These are phyloP conservation scores for Yamadazyma sp. DNA, from an alignment of 1,139 yeast genomes.

Conservation along the genomic window DNA sequence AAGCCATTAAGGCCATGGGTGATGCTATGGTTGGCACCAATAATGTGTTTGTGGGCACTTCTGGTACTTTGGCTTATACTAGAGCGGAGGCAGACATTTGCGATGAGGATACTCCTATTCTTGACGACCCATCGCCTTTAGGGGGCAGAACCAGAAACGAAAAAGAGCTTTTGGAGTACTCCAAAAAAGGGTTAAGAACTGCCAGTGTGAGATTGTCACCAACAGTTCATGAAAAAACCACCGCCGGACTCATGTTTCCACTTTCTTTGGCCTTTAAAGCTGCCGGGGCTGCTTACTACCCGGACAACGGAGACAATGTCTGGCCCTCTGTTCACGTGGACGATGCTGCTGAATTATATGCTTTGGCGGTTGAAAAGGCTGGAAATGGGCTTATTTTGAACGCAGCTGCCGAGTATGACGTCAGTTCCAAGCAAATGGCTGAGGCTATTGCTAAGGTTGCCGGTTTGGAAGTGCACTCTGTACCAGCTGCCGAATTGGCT, in stretches of 20 bases:
- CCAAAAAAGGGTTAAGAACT: conserved; percentile 20
- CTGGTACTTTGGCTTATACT: conserved; percentile 11
- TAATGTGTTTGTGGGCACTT: conserved; percentile 19
- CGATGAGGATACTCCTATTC: conserved; percentile 14
- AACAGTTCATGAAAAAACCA: conserved; percentile 26
- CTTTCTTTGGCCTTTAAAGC: conserved; percentile 14
- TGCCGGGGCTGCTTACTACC: conserved; percentile 17
- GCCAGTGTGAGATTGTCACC: conserved; percentile 24
- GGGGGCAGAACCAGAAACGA: conserved; percentile 9
- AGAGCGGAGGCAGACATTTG: background rate
- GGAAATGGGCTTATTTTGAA: conserved; percentile 22
- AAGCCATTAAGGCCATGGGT: conserved; percentile 19
- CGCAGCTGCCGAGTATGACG: conserved; percentile 19
- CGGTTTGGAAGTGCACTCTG: conserved; percentile 13
- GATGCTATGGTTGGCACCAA: conserved; percentile 20
- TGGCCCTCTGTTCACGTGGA: conserved; percentile 30
- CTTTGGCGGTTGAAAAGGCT: conserved; percentile 24
- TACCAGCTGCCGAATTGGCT: conserved; percentile 13
- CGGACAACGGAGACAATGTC: conserved; percentile 23
- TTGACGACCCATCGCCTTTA: background rate
- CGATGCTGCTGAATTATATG: conserved; percentile 27
- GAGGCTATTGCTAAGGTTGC: conserved; percentile 19
- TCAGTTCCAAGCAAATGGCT: conserved; percentile 22
- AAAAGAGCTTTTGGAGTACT: conserved; percentile 11
- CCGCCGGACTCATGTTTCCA: conserved; percentile 16